These are phyloP conservation scores for Colletotrichum destructivum DNA, from an alignment of 2,329 filamentous ascomycete species.

Conservation along the genomic window DNA sequence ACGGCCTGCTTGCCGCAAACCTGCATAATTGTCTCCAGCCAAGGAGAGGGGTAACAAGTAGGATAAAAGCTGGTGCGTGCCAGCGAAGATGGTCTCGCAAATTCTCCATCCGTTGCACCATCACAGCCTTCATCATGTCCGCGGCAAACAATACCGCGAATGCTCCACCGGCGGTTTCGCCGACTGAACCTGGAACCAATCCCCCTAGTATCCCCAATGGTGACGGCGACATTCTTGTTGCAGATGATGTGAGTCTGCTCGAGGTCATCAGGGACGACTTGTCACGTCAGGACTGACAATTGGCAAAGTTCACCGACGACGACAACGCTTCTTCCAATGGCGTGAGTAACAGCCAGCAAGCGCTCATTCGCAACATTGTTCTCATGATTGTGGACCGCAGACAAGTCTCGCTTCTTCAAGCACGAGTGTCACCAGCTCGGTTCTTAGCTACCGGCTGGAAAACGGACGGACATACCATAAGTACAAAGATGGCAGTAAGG, in stretches of 20 bases:
- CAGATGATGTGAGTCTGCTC: not conserved
- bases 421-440: not conserved
- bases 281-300: not conserved
- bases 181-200: not conserved
- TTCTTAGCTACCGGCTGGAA: not conserved
- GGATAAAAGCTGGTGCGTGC: not conserved
- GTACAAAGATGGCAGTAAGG: conserved; percentile 13
- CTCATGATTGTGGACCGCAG: not conserved
- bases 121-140: not conserved
- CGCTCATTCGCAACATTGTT: rapidly evolving
- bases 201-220: not conserved
- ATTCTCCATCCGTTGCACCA: not conserved
- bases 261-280: not conserved
- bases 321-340: not conserved
- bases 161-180: not conserved
- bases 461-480: conserved; percentile 5
- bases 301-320: not conserved
- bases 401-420: not conserved
- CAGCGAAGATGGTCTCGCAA: not conserved
- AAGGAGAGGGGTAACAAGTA: conserved; percentile 8
- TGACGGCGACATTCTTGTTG: not conserved
- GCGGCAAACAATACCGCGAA: not conserved
- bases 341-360: not conserved
- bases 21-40: not conserved
- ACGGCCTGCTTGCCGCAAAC: not conserved